Evolutionary conservation across 441 rosid genomes (phyloP).

Genomic region (Breynia disticha): DNA sequence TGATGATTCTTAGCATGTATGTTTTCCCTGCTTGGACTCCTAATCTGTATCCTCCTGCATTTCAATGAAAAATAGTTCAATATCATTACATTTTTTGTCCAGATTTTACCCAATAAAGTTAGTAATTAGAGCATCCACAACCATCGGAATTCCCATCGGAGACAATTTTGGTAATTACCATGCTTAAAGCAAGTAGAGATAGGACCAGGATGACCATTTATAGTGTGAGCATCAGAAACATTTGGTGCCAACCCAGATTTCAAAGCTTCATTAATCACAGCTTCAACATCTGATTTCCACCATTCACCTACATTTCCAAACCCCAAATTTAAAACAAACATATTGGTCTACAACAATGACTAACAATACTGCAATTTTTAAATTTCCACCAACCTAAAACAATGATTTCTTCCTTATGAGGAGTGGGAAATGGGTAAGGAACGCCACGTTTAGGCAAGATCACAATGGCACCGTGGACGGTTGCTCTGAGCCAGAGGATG

Average conservation of each 20-base stretch:
- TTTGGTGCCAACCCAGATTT: constrained; percentile 77
- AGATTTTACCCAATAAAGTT: too few species aligned
- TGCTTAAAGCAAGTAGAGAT: constrained; percentile 49
- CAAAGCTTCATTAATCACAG: constrained; percentile 49
- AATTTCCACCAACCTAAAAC: constrained; percentile 30
- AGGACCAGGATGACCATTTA: constrained; percentile 67
- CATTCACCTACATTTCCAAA: constrained; percentile 42
- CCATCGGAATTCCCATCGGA: not conserved
- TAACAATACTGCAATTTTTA: too few species aligned
- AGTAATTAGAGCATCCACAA: too few species aligned
- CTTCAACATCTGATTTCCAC: constrained; percentile 95
- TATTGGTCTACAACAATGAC: too few species aligned
- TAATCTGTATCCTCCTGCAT: constrained; percentile 39
- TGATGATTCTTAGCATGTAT: constrained; percentile 70
- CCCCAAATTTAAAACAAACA: not conserved
- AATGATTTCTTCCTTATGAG: constrained; percentile 52
- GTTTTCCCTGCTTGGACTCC: constrained; percentile 52
- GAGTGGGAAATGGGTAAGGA: constrained; percentile 76
- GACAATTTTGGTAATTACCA: constrained; percentile 21
- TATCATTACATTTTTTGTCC: too few species aligned
- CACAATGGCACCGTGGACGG: constrained; percentile 69
- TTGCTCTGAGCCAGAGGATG: constrained; percentile 76
- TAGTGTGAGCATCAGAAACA: constrained; percentile 82
- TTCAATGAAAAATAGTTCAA: not conserved
- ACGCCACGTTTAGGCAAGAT: constrained; percentile 77